Conservation (phyloP, 805 yeast genomes). For the Cyberlindnera petersonii region DNA sequence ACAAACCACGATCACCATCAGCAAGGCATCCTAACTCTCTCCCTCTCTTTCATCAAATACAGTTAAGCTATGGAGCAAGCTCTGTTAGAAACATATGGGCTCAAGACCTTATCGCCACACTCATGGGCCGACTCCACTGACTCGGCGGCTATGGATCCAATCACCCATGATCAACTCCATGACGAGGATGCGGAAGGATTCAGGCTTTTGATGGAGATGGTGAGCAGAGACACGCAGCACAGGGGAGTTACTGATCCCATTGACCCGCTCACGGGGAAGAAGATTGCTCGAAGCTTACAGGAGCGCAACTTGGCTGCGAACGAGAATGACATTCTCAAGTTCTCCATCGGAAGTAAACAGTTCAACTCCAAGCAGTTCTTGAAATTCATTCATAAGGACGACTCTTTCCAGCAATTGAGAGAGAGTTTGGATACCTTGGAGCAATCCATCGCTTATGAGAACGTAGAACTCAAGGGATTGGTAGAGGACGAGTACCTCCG, state of each 20-base stretch:
- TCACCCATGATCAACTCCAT: conserved; percentile 29
- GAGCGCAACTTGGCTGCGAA: conserved; percentile 41
- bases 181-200: conserved; percentile 15
- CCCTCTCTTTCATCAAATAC: too few species aligned
- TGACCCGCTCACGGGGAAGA: conserved; percentile 57
- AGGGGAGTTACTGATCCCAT: conserved; percentile 32
- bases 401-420: conserved; percentile 47
- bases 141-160: conserved; percentile 22
- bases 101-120: conserved; percentile 40
- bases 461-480: conserved; percentile 44
- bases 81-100: conserved; percentile 38
- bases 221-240: conserved; percentile 26
- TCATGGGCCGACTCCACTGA: conserved; percentile 32
- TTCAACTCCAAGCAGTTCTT: conserved; percentile 57
- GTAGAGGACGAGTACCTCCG: conserved; percentile 58
- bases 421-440: conserved; percentile 48
- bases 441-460: conserved; percentile 43
- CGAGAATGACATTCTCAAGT: conserved; percentile 37
- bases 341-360: conserved; percentile 51
- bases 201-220: conserved; percentile 17
- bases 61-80: conserved; percentile 29
- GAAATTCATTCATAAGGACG: conserved; percentile 51
- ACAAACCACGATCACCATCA: too few species aligned
- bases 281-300: conserved; percentile 39
- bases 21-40: too few species aligned